Base-by-base conservation (phyloP, 768 basidiomycete species). In the Hortiboletus flavorubellus region DNA sequence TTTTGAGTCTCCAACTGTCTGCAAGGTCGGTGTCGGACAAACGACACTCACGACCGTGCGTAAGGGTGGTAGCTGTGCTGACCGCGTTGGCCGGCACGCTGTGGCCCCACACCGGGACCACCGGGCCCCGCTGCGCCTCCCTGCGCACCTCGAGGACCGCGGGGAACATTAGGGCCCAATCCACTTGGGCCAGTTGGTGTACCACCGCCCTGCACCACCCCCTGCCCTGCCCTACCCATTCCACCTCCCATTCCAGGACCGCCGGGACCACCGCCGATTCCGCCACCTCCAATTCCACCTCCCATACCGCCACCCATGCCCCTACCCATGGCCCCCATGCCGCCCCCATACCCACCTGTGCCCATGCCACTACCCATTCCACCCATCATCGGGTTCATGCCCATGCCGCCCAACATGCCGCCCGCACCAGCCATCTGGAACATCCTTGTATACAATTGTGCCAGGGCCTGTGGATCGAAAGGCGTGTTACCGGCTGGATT, bases 371-470 rank as follows among this genome's bases (percentile, higher is more conserved):
- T 62, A 8, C 64, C 56, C 60, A 77, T 75, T 4, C 73, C 72
- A 29, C 70, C 64, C 57, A 71, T 70, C 70, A 70, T 72, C 2
- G 64, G 63, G 35, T 56, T 71, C 72, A 73, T 73, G n/a, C 76
- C 75, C 72, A 76, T 77, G 8, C 72, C 74, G 8, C 71, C 71
- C 72, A 71, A 75, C 62, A 70, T 71, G 52, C 74, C 74, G 3
- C 78, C 80, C 0, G 76, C 84, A 37, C 83, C 81, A 46, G 89
- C 82, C 76, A 91, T 88, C 67, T 87, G 85, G 79, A 92, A 88
- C 96, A 98, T 98, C 58, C 93, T 88, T 35, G 94, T 92, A 73
- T 97, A 98, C 55, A 98, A 84, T 53, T 88, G 83, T 0, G 93
- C 93, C 68, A 98, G 86, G 2, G 91, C 91, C 60, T 93, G 89